These are phyloP conservation scores for Marchantia polymorpha DNA, from an alignment of 225 moss, liverwort and hornwort species.

Conservation along the genomic window DNA sequence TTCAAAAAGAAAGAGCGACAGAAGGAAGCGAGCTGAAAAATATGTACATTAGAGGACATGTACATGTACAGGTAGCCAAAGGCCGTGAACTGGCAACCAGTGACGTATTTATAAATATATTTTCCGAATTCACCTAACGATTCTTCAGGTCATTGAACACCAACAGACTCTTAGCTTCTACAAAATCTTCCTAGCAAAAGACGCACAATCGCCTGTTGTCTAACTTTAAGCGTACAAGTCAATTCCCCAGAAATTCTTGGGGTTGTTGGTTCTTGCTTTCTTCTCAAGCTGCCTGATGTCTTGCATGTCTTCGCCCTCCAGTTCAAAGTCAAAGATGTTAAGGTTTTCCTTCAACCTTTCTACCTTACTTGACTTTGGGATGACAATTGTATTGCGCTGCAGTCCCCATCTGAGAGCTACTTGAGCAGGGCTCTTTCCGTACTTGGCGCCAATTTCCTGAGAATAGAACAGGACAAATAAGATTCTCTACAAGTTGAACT, in stretches of 20 bases:
- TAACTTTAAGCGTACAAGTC: constrained; percentile 50
- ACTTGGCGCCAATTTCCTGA: constrained; percentile 61
- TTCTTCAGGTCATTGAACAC: background rate
- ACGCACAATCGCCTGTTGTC: background rate
- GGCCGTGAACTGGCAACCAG: background rate
- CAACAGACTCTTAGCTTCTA: background rate
- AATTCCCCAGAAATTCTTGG: constrained; percentile 66
- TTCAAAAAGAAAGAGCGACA: too few species aligned
- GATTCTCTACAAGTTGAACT: too few species aligned
- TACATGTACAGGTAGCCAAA: background rate
- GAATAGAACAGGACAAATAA: background rate
- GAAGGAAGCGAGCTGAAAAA: too few species aligned
- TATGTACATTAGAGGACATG: too few species aligned
- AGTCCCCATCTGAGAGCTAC: constrained; percentile 78
- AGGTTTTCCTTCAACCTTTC: constrained; percentile 70
- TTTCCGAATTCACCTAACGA: background rate
- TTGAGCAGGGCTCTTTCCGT: constrained; percentile 75
- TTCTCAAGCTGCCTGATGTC: constrained; percentile 55
- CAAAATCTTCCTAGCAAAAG: background rate
- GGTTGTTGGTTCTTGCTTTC: constrained; percentile 63
- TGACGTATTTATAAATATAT: background rate
- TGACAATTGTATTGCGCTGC: constrained; percentile 71
- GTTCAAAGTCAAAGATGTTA: constrained; percentile 56
- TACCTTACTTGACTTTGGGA: constrained; percentile 76
- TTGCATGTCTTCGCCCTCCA: constrained; percentile 61